phyloP scores from a whole-genome alignment of 805 yeast genomes.

The Candida schatavii region DNA sequence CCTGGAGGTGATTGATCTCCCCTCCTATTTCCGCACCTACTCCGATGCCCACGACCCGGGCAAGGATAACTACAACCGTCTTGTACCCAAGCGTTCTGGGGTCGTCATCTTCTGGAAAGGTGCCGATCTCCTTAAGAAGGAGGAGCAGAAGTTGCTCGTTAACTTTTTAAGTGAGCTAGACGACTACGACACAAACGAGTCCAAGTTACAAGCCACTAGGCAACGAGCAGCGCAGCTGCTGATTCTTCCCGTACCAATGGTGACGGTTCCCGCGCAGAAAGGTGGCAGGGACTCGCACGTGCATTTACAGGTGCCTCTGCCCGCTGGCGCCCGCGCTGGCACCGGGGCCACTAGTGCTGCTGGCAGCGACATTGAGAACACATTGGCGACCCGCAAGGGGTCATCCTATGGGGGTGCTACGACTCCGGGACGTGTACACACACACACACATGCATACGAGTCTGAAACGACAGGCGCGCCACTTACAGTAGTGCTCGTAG shows the following conservation, averaged over 20 bases:
- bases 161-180: slow-evolving; percentile 18
- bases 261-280: not conserved
- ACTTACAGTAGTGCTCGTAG: not conserved
- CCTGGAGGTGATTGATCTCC: slow-evolving; percentile 10
- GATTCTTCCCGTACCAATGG: no score
- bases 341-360: not conserved
- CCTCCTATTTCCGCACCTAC: not conserved
- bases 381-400: no score
- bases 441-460: slow-evolving; percentile 11
- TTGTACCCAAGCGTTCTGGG: not conserved
- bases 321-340: not conserved
- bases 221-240: not conserved
- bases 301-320: not conserved
- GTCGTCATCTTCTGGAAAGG: slow-evolving; percentile 11
- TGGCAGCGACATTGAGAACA: no score
- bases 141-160: slow-evolving; percentile 15
- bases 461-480: not conserved
- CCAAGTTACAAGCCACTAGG: not conserved
- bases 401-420: not conserved
- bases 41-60: slow-evolving; percentile 7
- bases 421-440: not conserved
- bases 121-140: slow-evolving; percentile 4
- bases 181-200: slow-evolving; percentile 18
- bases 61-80: not conserved
- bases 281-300: not conserved